Evolutionary conservation across 1,284 basidiomycete species (phyloP).

Genomic region (Flammula alnicola): DNA sequence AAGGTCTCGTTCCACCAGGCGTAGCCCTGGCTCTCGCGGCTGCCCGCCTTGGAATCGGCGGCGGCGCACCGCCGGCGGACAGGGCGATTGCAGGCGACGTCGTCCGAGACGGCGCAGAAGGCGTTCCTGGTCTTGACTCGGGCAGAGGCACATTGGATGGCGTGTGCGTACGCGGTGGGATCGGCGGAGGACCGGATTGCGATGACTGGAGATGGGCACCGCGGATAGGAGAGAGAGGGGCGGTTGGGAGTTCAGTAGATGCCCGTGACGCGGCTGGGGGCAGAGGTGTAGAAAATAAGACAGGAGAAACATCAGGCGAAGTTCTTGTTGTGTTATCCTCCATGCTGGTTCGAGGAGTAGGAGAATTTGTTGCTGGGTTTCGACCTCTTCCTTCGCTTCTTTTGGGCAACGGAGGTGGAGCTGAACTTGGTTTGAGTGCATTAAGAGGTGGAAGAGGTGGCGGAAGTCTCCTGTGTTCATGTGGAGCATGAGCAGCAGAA

Average conservation of each 20-base stretch:
- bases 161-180: constrained; percentile 16
- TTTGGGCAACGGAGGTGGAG: constrained; percentile 39
- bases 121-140: constrained; percentile 48
- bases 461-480: constrained; percentile 19
- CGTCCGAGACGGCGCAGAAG: constrained; percentile 31
- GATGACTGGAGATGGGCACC: too few species aligned
- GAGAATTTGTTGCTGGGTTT: constrained; percentile 5
- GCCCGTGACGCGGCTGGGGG: too few species aligned
- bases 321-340: background rate
- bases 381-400: constrained; percentile 39
- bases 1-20: constrained; percentile 22
- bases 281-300: too few species aligned
- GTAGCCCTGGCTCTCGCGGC: constrained; percentile 25
- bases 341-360: constrained; percentile 18
- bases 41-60: constrained; percentile 29
- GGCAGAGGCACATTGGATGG: constrained; percentile 45
- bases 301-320: too few species aligned
- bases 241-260: background rate
- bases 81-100: constrained; percentile 30
- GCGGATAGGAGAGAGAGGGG: too few species aligned
- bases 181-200: too few species aligned
- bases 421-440: constrained; percentile 1
- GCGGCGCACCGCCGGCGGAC: constrained; percentile 22
- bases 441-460: constrained; percentile 21
- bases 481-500: background rate